Percentiles rank a stretch among this genome's conserved stretches.
These are phyloP conservation scores for Pseudoperonospora humuli DNA, from an alignment of 352 stramenopile genomes.

Conservation along the genomic window DNA sequence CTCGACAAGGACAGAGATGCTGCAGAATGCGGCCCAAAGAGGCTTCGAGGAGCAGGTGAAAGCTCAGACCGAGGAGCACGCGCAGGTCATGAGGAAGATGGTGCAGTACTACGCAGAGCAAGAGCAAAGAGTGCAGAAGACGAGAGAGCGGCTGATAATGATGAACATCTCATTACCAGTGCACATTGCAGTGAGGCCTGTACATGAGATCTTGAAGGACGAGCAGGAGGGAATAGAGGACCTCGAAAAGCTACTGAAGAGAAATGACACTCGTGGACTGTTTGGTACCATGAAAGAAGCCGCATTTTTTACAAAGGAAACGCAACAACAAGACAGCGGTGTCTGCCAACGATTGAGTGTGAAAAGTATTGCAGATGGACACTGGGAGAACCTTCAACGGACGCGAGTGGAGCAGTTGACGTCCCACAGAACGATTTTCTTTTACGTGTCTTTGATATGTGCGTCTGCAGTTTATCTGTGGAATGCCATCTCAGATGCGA, in stretches of 20 bases:
- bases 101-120: conserved; percentile 19
- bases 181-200: conserved; percentile 8
- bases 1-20: conserved; percentile 13
- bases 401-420: conserved; percentile 1
- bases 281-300: conserved; percentile 1
- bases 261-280: not conserved
- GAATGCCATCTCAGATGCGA: conserved; percentile 9
- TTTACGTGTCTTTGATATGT: conserved; percentile 26
- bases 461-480: conserved; percentile 28
- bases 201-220: conserved; percentile 4
- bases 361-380: conserved; percentile 1
- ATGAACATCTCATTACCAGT: conserved; percentile 24
- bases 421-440: conserved; percentile 19
- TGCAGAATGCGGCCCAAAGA: conserved; percentile 10
- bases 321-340: conserved; percentile 1
- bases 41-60: conserved; percentile 13
- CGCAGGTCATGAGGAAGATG: conserved; percentile 19
- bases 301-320: conserved; percentile 5
- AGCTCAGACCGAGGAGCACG: conserved; percentile 12
- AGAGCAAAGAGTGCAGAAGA: conserved; percentile 20
- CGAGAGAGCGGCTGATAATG: conserved; percentile 9
- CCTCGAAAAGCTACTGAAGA: not conserved
- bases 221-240: conserved; percentile 1
- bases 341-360: conserved; percentile 8
- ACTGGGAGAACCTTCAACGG: not conserved